A percentile compares a stretch with the other conserved stretches of the same genome.
Evolutionary conservation across 2,329 filamentous ascomycete species (phyloP).

Genomic region (Penicillium sp.): DNA sequence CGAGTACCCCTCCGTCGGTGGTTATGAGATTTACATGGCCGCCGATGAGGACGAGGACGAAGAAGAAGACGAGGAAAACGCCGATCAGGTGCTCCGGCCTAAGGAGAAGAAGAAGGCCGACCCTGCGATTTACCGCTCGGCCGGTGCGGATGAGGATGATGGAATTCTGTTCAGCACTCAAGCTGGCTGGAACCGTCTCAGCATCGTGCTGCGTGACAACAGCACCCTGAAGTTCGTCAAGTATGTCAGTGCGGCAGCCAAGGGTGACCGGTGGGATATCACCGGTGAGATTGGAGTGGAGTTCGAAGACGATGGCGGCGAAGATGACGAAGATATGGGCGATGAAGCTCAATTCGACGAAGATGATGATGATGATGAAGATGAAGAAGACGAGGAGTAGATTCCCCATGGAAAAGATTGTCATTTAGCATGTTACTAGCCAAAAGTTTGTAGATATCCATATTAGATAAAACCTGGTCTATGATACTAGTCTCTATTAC

Average conservation of each 20-base stretch:
- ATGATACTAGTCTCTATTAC: not conserved
- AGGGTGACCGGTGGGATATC: conserved; percentile 92
- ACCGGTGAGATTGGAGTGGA: conserved; percentile 76
- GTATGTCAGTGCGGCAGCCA: conserved; percentile 82
- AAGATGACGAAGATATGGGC: conserved; percentile 35
- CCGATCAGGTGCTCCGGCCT: conserved; percentile 35
- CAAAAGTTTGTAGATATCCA: conserved; percentile 8
- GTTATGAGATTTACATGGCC: conserved; percentile 83
- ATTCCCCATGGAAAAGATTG: not conserved
- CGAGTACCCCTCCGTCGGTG: conserved; percentile 49
- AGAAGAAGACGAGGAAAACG: conserved; percentile 46
- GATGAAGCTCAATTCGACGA: too few relatives aligned
- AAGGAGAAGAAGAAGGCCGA: conserved; percentile 55
- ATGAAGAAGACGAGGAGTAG: conserved; percentile 31
- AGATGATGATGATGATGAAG: conserved; percentile 29
- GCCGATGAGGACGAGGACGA: conserved; percentile 73
- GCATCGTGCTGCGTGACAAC: conserved; percentile 83
- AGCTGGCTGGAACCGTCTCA: conserved; percentile 86
- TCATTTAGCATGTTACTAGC: conserved; percentile 1
- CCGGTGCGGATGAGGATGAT: conserved; percentile 70
- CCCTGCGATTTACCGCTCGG: conserved; percentile 84
- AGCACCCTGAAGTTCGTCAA: conserved; percentile 93
- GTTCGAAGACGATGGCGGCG: conserved; percentile 56
- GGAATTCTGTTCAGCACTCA: conserved; percentile 71
- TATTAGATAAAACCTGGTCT: not conserved